Evolutionary conservation across 306 rosid species (phyloP).

Genomic region (Ammopiptanthus mongolicus): DNA sequence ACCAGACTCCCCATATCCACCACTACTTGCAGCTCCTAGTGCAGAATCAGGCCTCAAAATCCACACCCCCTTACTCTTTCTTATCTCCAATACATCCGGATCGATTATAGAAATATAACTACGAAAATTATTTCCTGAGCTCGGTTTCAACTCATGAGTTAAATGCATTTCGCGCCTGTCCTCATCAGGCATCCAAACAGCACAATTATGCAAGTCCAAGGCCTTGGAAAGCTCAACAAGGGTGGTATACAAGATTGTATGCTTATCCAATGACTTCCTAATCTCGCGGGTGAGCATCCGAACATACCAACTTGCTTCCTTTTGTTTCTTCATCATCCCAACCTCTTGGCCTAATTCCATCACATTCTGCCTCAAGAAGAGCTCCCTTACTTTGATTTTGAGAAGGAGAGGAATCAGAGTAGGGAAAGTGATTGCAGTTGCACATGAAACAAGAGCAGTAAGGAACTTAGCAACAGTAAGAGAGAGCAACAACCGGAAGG

Average conservation of each 20-base stretch:
- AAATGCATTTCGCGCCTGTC: conserved; percentile 51
- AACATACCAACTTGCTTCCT: conserved; percentile 81
- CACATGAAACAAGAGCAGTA: conserved; percentile 78
- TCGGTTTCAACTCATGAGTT: conserved; percentile 63
- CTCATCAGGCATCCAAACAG: conserved; percentile 81
- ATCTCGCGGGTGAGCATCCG: conserved; percentile 79
- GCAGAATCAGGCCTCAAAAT: conserved; percentile 63
- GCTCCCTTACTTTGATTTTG: conserved; percentile 69
- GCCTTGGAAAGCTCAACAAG: conserved; percentile 83
- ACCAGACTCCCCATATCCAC: conserved; percentile 43
- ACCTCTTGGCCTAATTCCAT: conserved; percentile 73
- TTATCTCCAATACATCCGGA: conserved; percentile 55
- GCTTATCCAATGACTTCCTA: conserved; percentile 70
- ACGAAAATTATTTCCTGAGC: conserved; percentile 21
- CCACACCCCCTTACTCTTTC: conserved; percentile 45
- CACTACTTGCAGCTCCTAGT: conserved; percentile 55
- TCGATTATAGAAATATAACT: conserved; percentile 51
- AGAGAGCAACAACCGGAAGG: conserved; percentile 55
- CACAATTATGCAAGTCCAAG: conserved; percentile 62
- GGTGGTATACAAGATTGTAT: conserved; percentile 68
- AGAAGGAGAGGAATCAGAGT: conserved; percentile 72
- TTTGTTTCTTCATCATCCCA: conserved; percentile 75
- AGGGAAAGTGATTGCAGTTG: conserved; percentile 71
- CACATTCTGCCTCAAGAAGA: conserved; percentile 66
- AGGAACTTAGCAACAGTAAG: conserved; percentile 74